Evolutionary conservation across 148 eudicot genomes (phyloP), one percentile per base, ranked within the genome.

Genomic region (Gaultheria prostrata): DNA sequence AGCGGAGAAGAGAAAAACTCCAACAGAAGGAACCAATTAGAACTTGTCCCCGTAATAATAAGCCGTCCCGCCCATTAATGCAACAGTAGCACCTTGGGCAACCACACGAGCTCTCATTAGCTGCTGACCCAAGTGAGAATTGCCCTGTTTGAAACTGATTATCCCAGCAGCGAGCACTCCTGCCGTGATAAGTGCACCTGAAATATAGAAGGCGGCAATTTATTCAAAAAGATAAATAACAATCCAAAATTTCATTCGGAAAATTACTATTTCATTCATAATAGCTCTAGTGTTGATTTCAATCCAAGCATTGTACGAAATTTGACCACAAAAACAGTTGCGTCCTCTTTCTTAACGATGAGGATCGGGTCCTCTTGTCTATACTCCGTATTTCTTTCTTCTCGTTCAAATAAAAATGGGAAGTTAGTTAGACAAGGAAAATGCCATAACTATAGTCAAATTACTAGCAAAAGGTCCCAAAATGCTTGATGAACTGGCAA

Each of bases 61-160:
- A 76, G 98, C 97, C 5, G 95, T 90, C 70, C 98, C 94, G 24
- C 93, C 94, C 98, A 96, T 94, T 17, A 94, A 85, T 24, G 97
- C 97, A 73, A 97, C 99, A 0, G 99, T 97, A n/a, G 92, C 97
- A 75, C 98, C 99, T 89, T 97, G 99, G 48, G 86, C 95, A 20
- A 92, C 88, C 35, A 97, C 99, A 70, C 97, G 97, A 75, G 99
- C 97, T 86, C 99, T 87, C 99, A 97, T 94, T 67, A 97, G 89
- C 88, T 85, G 93, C 87, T 97, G 97, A 54, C 98, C 98, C 81
- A 97, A 83, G 45, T 86, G 87, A 28, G 95, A 91, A 76, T 96
- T 96, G 30, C 98, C 98, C 82, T 88, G 89, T 80, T 90, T 90
- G 90, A 97, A 94, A 82, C 99, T 97, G 81, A 94, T 91, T 65